Base-by-base conservation (phyloP, 371 early-diverging fungal species). In the Chytridiales sp. region DNA sequence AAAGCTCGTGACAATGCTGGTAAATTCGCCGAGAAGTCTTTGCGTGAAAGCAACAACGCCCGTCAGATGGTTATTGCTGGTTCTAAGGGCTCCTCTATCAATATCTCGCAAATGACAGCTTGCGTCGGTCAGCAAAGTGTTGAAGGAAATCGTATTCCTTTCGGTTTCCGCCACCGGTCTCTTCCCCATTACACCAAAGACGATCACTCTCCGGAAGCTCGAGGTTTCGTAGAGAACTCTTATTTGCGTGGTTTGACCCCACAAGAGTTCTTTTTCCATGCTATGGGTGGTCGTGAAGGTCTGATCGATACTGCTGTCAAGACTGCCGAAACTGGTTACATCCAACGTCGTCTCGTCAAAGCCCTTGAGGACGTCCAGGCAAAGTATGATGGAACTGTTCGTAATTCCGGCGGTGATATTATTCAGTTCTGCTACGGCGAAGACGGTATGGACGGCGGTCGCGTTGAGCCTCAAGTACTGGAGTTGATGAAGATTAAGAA, bases 101-200 rank as follows among this genome's bases (percentile, higher is more conserved):
- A 99, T 72, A 92, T 99, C 48, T 96, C 98, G 24, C 99, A 99
- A 79, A 97, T 99, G 91, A 86, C 95, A 44, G 98, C 98, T 29
- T 95, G 95, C 89, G 98, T 99, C 41, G 99, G 99, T 40, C 99
- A 99, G 79, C 99, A 99, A 76, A 97, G 94, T 80, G 98, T 99
- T 13, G 99, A 99, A 76, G 99, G 99, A 67, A 93, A 93, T 72
- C 92, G 99, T 67, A 99, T 99, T 76, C 97, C 98, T 11, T 97
- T 93, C 67, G 99, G 99, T 2, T 98, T 99, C 84, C 85, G 87
- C 69, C 85, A 93, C 73, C 89, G 99, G 60, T 89, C 99, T 0
- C 81, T 99, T 63, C 99, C 99, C 11, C 99, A 99, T 72, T 99
- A 96, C 74, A 85, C 91, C 21, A 97, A 96, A 76, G 97, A 97